Base-by-base conservation (phyloP, 257 asterid species). In the Penstemon barbatus region DNA sequence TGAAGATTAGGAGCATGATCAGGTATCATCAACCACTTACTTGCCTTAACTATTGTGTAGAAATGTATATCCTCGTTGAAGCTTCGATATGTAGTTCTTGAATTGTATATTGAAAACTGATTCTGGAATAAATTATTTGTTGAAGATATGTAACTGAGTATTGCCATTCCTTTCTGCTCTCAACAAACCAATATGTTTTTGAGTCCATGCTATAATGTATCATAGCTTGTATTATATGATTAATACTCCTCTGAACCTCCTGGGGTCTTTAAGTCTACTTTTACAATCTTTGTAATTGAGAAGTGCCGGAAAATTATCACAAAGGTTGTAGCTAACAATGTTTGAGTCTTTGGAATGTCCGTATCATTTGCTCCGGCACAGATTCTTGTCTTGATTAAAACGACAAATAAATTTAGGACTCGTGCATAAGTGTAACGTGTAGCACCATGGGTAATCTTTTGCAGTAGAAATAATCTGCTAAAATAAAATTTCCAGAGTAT, bases 1-100 rank as follows among this genome's bases (percentile, higher is more conserved):
- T 39, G 53, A 46, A 61, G 57, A 53, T 51, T 37, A 9, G 72
- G 65, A 65, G 38, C 73, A 72, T 62, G 55, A 57, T 65, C 80
- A 75, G 83, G 80, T 80, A 83, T 57, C 73, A 6, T 55, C 68
- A n/a, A 46, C 68, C 72, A 65, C 60, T 69, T 51, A 43, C 72
- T 69, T 63, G 73, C 77, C 68, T 54, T 59, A n/a, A 45, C 70
- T 74, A 64, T 63, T 33, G 33, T 25, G 33, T 25, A 25, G 37
- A 73, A 63, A 56, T 43, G 75, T 59, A n/a, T 63, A 50, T 67
- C 60, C 68, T 52, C 66, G 59, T 62, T 54, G 64, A 7, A 40
- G 54, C 49, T 76, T 10, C 59, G 48, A 10, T 15, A 1, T 74
- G 39, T 61, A 13, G 8, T 61, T 51, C 15, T 61, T 61, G 50